These are phyloP conservation scores for Calonectria leucothoes DNA, from an alignment of 2,329 filamentous ascomycete species.

Conservation along the genomic window DNA sequence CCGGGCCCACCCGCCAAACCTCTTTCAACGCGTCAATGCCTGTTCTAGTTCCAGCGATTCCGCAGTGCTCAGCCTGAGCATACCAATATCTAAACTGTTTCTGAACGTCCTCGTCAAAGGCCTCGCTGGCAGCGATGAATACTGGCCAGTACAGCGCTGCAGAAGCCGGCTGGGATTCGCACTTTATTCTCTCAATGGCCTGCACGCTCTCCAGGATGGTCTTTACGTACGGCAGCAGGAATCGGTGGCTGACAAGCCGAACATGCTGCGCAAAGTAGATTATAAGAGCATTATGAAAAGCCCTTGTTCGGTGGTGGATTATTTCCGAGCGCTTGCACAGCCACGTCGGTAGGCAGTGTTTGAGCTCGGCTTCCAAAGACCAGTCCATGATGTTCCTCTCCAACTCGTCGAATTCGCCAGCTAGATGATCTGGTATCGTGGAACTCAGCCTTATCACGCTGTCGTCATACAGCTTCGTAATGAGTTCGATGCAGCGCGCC, in stretches of 20 bases:
- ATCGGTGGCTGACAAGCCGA: conserved; percentile 26
- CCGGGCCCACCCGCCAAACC: conserved; percentile 25
- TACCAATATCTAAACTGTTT: conserved; percentile 37
- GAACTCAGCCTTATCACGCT: background rate
- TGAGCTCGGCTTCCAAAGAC: conserved; percentile 6
- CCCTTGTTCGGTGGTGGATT: conserved; percentile 22
- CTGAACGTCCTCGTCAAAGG: conserved; percentile 30
- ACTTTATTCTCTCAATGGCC: conserved; percentile 34
- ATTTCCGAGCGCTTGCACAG: background rate
- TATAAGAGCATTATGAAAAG: conserved; percentile 41
- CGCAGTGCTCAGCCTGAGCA: conserved; percentile 26
- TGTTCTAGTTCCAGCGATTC: conserved; percentile 34
- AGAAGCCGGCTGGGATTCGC: conserved; percentile 23
- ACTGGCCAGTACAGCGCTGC: conserved; percentile 38
- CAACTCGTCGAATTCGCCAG: background rate
- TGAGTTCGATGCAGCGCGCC: conserved; percentile 12
- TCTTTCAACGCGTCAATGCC: conserved; percentile 34
- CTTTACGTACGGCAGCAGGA: conserved; percentile 30
- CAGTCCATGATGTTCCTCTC: conserved; percentile 25
- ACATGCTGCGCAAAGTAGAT: conserved; percentile 40
- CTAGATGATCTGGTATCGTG: conserved; percentile 6
- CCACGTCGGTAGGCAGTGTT: background rate
- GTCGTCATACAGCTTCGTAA: background rate
- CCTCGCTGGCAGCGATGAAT: conserved; percentile 37
- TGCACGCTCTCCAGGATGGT: conserved; percentile 31